Percentiles rank a stretch among this genome's conserved stretches.
phyloP scores from a whole-genome alignment of 306 rosid species.

The Vicia faba region DNA sequence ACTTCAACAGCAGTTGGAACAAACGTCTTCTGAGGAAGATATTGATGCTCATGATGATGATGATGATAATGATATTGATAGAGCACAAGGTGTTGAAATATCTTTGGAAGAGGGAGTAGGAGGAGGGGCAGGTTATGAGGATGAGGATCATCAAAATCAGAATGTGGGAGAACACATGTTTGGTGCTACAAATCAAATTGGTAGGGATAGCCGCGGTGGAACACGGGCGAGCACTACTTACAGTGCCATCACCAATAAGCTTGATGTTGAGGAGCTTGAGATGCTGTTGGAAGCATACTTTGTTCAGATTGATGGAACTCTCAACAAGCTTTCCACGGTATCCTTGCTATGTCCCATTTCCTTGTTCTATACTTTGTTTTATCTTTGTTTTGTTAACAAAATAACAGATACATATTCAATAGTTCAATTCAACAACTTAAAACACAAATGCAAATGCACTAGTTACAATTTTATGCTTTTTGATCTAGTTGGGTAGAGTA shows the following conservation, averaged over 20 bases:
- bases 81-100: constrained; percentile 54
- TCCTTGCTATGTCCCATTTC: neutral
- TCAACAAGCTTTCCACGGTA: constrained; percentile 67
- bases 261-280: constrained; percentile 96
- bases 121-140: constrained; percentile 41
- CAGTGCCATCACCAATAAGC: constrained; percentile 73
- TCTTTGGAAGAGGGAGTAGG: constrained; percentile 54
- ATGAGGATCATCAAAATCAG: constrained; percentile 33
- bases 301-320: constrained; percentile 92
- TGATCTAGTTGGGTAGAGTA: constrained; percentile 1
- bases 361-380: neutral
- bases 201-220: constrained; percentile 67
- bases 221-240: constrained; percentile 69
- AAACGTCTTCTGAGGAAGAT: constrained; percentile 44
- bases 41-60: constrained; percentile 25
- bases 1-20: constrained; percentile 58
- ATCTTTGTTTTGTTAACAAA: neutral
- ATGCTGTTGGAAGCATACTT: constrained; percentile 99
- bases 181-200: constrained; percentile 37
- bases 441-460: constrained; percentile 11
- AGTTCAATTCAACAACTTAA: neutral
- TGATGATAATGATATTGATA: constrained; percentile 39
- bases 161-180: constrained; percentile 45
- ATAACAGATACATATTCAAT: neutral
- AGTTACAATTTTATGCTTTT: neutral